Conservation (phyloP, 1,139 yeast species). For the Yarrowia galli region DNA sequence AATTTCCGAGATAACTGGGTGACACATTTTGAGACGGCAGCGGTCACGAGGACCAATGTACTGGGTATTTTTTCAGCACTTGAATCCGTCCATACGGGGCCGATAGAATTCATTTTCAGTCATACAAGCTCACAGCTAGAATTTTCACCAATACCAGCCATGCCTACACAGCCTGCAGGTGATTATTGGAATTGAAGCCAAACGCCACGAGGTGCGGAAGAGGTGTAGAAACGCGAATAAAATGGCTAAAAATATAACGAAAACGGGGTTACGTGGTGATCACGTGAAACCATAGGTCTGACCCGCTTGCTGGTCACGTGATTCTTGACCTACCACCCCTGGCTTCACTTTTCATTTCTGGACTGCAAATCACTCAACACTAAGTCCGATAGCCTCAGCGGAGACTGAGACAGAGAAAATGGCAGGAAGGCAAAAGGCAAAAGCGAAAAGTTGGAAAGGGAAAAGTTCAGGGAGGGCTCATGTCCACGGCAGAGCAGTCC, state of each 20-base stretch:
- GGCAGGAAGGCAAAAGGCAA: neutral
- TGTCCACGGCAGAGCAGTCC: neutral
- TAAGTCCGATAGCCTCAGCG: conserved; percentile 14
- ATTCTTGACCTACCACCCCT: neutral
- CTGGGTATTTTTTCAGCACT: neutral
- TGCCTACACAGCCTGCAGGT: conserved; percentile 28
- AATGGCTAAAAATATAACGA: neutral
- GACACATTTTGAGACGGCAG: neutral
- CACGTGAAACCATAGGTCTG: too few relatives aligned
- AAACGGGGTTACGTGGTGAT: neutral
- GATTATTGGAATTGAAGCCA: neutral
- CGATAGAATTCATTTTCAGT: too few relatives aligned
- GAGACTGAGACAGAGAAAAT: conserved; percentile 7
- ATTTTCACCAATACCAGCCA: neutral
- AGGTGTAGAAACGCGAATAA: neutral
- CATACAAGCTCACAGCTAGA: neutral
- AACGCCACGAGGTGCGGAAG: neutral
- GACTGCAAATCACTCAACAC: conserved; percentile 12
- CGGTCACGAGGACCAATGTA: neutral
- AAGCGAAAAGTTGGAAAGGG: neutral
- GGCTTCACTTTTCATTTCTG: neutral
- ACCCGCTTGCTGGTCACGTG: too few relatives aligned
- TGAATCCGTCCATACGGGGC: too few relatives aligned
- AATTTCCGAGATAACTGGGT: conserved; percentile 6
- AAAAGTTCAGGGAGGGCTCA: neutral